Percentiles rank a stretch among this genome's conserved stretches.
phyloP scores from a whole-genome alignment of 129 eudicot genomes.

The Dittrichia graveolens region DNA sequence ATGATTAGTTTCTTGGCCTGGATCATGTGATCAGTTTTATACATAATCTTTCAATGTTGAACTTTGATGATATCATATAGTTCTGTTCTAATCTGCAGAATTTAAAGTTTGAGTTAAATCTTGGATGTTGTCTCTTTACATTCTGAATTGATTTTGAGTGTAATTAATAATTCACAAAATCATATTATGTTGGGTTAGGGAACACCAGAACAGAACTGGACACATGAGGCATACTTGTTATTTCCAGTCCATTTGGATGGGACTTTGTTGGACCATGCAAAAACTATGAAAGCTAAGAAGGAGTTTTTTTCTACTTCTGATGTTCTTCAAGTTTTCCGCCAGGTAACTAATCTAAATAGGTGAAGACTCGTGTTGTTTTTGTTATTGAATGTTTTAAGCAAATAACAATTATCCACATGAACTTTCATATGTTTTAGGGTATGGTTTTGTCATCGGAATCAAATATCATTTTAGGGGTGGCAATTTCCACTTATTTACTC shows the following conservation, averaged over 20 bases:
- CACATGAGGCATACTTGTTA: slow-evolving; percentile 85
- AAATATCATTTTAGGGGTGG: not conserved
- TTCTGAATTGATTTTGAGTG: not conserved
- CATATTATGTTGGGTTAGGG: slow-evolving; percentile 41
- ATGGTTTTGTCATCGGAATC: slow-evolving; percentile 3
- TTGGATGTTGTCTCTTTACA: slow-evolving; percentile 10
- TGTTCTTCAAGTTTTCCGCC: slow-evolving; percentile 86
- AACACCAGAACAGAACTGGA: slow-evolving; percentile 75
- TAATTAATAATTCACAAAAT: slow-evolving; percentile 2
- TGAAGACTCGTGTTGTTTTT: not conserved
- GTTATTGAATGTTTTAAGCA: not conserved
- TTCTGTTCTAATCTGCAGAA: not conserved
- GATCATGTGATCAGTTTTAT: not conserved
- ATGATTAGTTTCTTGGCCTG: not conserved
- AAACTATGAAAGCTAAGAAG: slow-evolving; percentile 73
- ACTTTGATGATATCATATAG: no score
- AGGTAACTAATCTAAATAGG: slow-evolving; percentile 44
- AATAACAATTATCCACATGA: no score
- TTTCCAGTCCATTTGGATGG: slow-evolving; percentile 97
- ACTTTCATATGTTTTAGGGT: not conserved
- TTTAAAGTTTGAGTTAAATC: not conserved
- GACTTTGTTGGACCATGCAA: slow-evolving; percentile 73
- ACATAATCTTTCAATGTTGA: no score
- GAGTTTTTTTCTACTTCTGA: slow-evolving; percentile 83
- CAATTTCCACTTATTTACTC: not conserved